Conservation (phyloP, 1,284 basidiomycete species). For the Melanopsichium pennsylvanicum region DNA sequence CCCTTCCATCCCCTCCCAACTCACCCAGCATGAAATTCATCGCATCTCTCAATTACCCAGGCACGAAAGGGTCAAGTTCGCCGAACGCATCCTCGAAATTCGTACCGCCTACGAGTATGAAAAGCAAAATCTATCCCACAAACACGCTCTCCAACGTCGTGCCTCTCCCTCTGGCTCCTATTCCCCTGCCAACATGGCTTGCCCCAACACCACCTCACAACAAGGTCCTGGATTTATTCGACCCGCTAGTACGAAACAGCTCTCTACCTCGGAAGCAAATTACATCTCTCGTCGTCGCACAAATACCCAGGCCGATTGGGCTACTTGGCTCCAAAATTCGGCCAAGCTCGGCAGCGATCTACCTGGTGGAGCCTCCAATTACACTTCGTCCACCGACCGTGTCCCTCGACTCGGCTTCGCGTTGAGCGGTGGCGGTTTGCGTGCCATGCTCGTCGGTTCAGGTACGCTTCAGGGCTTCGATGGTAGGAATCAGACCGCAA, state of each 20-base stretch:
- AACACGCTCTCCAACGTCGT: conserved; percentile 15
- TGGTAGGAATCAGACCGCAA: conserved; percentile 56
- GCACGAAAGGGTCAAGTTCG: conserved; percentile 16
- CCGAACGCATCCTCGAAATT: conserved; percentile 29
- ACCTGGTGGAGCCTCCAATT: conserved; percentile 54
- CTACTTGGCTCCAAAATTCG: conserved; percentile 45
- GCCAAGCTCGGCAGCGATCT: conserved; percentile 38
- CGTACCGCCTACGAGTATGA: conserved; percentile 30
- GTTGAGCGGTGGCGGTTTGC: conserved; percentile 68
- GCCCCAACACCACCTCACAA: conserved; percentile 44
- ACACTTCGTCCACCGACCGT: conserved; percentile 32
- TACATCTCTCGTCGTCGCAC: conserved; percentile 48
- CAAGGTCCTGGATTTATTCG: conserved; percentile 52
- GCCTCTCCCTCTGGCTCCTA: conserved; percentile 48
- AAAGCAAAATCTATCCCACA: conserved; percentile 12
- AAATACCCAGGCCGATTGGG: conserved; percentile 35
- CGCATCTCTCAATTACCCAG: conserved; percentile 28
- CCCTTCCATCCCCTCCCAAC: conserved; percentile 22
- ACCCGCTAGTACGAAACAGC: conserved; percentile 39
- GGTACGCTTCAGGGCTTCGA: conserved; percentile 60
- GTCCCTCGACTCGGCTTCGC: conserved; percentile 67
- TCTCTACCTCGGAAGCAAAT: conserved; percentile 41
- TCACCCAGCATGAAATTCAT: conserved; percentile 18
- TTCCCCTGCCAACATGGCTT: conserved; percentile 50
- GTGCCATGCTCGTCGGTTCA: conserved; percentile 67